phyloP scores from a whole-genome alignment of 495 filamentous ascomycete species.

The Paragyromitra xinjiangensis region DNA sequence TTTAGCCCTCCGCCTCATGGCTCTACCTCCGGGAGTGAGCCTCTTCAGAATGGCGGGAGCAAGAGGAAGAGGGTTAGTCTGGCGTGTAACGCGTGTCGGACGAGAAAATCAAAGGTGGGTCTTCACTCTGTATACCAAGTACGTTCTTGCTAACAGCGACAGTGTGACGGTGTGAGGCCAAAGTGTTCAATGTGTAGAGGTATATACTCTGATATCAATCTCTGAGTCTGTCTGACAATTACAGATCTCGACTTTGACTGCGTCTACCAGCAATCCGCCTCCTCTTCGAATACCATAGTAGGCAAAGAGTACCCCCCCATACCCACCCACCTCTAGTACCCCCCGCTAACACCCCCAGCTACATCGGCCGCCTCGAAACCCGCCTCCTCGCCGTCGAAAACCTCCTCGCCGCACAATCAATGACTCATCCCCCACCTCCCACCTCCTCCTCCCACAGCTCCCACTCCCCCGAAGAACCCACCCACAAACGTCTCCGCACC shows the following conservation, averaged over 20 bases:
- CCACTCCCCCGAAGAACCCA: neutral
- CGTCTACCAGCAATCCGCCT: conserved; percentile 60
- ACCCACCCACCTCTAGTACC: neutral
- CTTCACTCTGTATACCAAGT: neutral
- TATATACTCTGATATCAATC: conserved; percentile 16
- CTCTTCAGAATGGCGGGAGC: conserved; percentile 37
- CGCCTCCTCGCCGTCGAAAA: conserved; percentile 56
- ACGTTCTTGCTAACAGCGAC: neutral
- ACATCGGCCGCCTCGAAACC: conserved; percentile 56
- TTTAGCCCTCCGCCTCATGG: conserved; percentile 42
- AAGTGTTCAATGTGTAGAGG: conserved; percentile 61
- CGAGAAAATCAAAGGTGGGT: conserved; percentile 62
- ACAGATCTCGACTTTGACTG: conserved; percentile 62
- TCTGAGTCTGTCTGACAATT: neutral
- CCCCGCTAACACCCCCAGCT: conserved; percentile 27
- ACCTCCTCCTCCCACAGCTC: conserved; percentile 45
- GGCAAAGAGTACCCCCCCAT: conserved; percentile 59
- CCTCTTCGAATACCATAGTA: conserved; percentile 61
- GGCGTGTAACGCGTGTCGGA: conserved; percentile 63
- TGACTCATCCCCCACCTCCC: conserved; percentile 13
- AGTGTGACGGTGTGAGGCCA: conserved; percentile 64
- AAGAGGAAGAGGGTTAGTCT: conserved; percentile 58
- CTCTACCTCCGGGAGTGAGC: conserved; percentile 6
- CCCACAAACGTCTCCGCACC: conserved; percentile 42
- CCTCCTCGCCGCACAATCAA: conserved; percentile 54